phyloP scores from a whole-genome alignment of 2,329 filamentous ascomycete species.

The Colletotrichum sp. region DNA sequence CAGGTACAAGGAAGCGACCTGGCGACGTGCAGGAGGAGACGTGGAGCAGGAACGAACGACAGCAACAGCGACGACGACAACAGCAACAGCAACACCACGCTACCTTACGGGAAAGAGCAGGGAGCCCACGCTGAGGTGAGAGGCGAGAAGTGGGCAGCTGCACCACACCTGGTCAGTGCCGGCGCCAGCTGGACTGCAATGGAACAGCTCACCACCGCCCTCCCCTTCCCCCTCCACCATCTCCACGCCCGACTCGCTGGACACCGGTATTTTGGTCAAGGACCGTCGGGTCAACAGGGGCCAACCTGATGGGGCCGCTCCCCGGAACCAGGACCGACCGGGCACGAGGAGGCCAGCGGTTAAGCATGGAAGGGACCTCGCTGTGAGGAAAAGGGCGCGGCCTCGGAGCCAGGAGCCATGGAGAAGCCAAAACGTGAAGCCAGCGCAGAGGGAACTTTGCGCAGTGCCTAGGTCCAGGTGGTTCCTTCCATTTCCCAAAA shows the following conservation, averaged over 20 bases:
- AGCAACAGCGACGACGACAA: background rate
- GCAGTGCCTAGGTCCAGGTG: background rate
- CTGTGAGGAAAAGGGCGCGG: background rate
- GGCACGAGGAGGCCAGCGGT: background rate
- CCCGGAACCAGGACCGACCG: slow-evolving; percentile 10
- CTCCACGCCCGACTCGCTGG: background rate
- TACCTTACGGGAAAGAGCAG: background rate
- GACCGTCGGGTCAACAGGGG: background rate
- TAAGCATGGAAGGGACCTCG: background rate
- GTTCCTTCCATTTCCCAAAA: background rate
- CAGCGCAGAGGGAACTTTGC: background rate
- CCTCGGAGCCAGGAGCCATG: background rate
- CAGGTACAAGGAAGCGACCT: background rate
- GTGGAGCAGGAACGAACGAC: slow-evolving; percentile 9
- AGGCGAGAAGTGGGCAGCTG: background rate
- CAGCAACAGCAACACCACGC: background rate
- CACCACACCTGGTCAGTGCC: background rate
- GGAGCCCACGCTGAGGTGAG: background rate
- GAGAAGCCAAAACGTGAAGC: background rate
- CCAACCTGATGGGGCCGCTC: background rate
- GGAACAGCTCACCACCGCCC: background rate
- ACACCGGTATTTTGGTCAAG: background rate
- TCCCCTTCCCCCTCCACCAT: background rate
- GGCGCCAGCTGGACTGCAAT: background rate
- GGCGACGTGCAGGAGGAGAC: background rate